phyloP scores from a whole-genome alignment of 495 filamentous ascomycete genomes.

The Aspergillus panamensis region DNA sequence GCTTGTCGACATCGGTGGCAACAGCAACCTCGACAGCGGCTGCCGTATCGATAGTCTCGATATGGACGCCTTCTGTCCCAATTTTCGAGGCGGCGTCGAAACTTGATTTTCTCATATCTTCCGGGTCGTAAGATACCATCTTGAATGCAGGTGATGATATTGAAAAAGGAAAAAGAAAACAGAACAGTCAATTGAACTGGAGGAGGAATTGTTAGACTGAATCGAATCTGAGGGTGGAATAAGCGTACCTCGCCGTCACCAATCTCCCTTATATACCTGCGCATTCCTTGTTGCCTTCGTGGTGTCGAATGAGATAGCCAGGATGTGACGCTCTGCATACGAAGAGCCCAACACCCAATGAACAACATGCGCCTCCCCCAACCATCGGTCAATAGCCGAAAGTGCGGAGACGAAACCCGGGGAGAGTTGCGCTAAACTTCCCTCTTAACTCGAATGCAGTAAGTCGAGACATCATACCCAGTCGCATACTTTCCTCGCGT shows the following conservation, averaged over 20 bases:
- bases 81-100: neutral
- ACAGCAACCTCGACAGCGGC: neutral
- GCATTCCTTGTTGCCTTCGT: neutral
- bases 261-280: neutral
- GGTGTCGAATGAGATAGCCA: neutral
- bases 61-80: neutral
- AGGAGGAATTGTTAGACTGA: neutral
- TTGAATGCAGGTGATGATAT: neutral
- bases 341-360: neutral
- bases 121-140: neutral
- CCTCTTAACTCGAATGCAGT: neutral
- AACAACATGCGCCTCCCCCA: neutral
- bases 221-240: neutral
- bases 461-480: neutral
- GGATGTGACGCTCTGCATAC: neutral
- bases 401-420: conserved; percentile 11
- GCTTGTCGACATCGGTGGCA: neutral
- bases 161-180: too few relatives aligned
- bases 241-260: neutral
- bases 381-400: conserved; percentile 9
- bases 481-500: neutral
- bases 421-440: neutral
- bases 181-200: neutral
- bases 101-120: neutral
- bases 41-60: neutral